phyloP scores from a whole-genome alignment of 305 asterid species.

The Nicotiana rustica region DNA sequence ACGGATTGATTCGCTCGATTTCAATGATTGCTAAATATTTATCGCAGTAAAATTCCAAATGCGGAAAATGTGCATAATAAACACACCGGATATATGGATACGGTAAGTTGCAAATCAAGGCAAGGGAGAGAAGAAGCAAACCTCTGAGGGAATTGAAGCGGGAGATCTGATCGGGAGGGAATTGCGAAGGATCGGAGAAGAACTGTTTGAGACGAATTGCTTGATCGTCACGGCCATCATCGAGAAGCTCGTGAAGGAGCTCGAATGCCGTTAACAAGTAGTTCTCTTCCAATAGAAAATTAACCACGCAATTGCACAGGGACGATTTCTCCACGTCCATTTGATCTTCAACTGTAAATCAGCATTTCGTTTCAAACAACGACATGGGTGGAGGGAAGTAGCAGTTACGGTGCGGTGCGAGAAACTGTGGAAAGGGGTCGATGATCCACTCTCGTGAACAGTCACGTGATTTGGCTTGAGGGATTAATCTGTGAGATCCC shows the following conservation, averaged over 20 bases:
- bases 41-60: constrained; percentile 9
- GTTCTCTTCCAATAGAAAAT: constrained; percentile 93
- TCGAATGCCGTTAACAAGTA: constrained; percentile 95
- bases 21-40: neutral
- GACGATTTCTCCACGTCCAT: constrained; percentile 99
- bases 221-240: constrained; percentile 94
- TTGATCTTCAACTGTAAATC: constrained; percentile 30
- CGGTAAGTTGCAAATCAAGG: neutral
- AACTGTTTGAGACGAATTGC: constrained; percentile 94
- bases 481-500: neutral
- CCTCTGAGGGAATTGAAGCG: constrained; percentile 93
- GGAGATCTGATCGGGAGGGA: constrained; percentile 97
- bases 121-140: constrained; percentile 37
- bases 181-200: constrained; percentile 85
- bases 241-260: constrained; percentile 98
- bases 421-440: neutral
- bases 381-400: constrained; percentile 6
- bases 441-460: constrained; percentile 13
- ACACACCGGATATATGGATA: neutral
- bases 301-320: constrained; percentile 97
- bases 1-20: constrained; percentile 1
- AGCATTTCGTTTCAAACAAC: neutral
- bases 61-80: constrained; percentile 36
- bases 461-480: neutral
- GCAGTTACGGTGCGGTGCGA: constrained; percentile 1